phyloP scores from a whole-genome alignment of 2,329 filamentous ascomycete genomes.

The Fusarium liriodendri region DNA sequence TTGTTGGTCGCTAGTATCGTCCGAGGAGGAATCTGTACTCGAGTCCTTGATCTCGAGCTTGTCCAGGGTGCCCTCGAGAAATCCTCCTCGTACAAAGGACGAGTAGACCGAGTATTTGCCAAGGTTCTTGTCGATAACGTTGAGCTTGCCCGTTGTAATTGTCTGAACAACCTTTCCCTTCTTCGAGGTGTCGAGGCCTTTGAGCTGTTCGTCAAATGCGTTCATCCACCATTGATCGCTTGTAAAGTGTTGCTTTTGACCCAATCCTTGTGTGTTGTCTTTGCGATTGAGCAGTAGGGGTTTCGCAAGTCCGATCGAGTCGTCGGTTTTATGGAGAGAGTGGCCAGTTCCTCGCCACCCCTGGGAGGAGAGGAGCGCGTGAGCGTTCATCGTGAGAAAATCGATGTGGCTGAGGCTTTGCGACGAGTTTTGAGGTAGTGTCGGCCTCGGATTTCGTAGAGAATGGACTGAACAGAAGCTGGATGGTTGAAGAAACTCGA shows the following conservation, averaged over 20 bases:
- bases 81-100: constrained; percentile 85
- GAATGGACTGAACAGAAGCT: constrained; percentile 1
- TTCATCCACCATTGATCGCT: constrained; percentile 97
- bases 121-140: constrained; percentile 66
- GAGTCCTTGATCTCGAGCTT: constrained; percentile 42
- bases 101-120: constrained; percentile 78
- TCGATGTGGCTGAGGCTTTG: neutral
- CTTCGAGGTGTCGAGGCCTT: constrained; percentile 76
- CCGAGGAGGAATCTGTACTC: constrained; percentile 42
- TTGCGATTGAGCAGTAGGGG: constrained; percentile 88
- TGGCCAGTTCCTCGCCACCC: constrained; percentile 93
- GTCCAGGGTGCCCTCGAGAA: constrained; percentile 76
- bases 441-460: neutral
- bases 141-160: constrained; percentile 63
- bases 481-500: neutral
- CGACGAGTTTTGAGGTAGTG: neutral
- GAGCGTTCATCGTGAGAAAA: constrained; percentile 76
- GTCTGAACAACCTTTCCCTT: constrained; percentile 68
- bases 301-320: constrained; percentile 80
- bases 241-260: constrained; percentile 75
- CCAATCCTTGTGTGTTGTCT: constrained; percentile 82
- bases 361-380: constrained; percentile 83
- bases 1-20: constrained; percentile 48
- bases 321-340: constrained; percentile 81
- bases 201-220: constrained; percentile 90